Base-by-base conservation (phyloP, 1,139 yeast genomes). In the Geotrichum histeridarum region DNA sequence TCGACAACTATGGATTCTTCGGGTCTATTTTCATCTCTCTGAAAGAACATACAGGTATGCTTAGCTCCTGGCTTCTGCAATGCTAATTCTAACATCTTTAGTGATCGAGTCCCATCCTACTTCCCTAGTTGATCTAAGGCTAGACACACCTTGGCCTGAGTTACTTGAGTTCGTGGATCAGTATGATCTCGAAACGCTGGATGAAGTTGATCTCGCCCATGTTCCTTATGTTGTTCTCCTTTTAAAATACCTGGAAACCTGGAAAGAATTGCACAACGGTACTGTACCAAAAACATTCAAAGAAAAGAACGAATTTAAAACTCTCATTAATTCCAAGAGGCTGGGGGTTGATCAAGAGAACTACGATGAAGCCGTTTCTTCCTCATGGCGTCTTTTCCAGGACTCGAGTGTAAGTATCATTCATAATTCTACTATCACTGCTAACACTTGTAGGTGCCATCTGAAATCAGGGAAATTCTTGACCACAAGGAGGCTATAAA, bases 31-130 rank as follows among this genome's bases (percentile, higher is more conserved):
- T 82, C 46, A 64, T 86, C 2, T 70, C 80, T 8, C 70, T 71
- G 44, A 84, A 80, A 57, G 79, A 80, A 17, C 81, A 77, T 60
- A 80, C 85, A n/a, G 42, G 49, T 46, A 46, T 4, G 7, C 2
- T 11, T 42, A 8, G 11, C n/a, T 42, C n/a, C 12, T 22, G 36
- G 5, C 8, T 8, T 27, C 5, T 11, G 7, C 30, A n/a, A 17
- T 2, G 9, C 22, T 31, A 4, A 42, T 12, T 27, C 46, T 22
- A 11, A 22, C 27, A 22, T 22, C 30, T 22, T 7, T 33, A 3
- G 80, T 88, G 0, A 73, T 88, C 15, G 94, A 91, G 61, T 81
- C 95, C 0, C 97, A 91, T 68, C 82, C 83, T 1, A 81, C 82
- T 42, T 73, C 79, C 9, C 67, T 84, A 2, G 81, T 77, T 38